phyloP scores from a whole-genome alignment of 2,329 filamentous ascomycete genomes.

The Xylariaceae sp. region DNA sequence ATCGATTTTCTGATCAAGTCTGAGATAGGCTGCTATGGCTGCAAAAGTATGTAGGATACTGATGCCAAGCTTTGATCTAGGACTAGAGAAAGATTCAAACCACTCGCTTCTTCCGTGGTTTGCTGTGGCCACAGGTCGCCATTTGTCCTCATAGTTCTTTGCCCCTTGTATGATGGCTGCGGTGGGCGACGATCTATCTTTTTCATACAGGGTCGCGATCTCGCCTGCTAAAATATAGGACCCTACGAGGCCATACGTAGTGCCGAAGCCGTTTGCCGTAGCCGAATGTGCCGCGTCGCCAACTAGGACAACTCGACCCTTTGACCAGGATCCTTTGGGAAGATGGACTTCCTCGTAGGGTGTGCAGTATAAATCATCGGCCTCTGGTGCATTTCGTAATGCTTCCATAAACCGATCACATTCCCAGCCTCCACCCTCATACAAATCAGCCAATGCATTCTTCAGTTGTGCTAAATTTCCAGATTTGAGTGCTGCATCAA shows the following conservation, averaged over 20 bases:
- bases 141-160: slow-evolving; percentile 29
- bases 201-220: slow-evolving; percentile 35
- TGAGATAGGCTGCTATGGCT: slow-evolving; percentile 24
- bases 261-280: slow-evolving; percentile 54
- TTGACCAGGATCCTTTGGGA: slow-evolving; percentile 24
- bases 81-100: slow-evolving; percentile 17
- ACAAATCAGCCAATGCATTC: slow-evolving; percentile 46
- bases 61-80: slow-evolving; percentile 27
- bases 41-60: slow-evolving; percentile 21
- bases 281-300: slow-evolving; percentile 57
- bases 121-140: slow-evolving; percentile 30
- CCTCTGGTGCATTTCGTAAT: slow-evolving; percentile 41
- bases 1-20: slow-evolving; percentile 28
- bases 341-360: slow-evolving; percentile 48
- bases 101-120: slow-evolving; percentile 22
- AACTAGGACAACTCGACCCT: slow-evolving; percentile 50
- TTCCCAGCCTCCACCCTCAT: slow-evolving; percentile 55
- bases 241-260: slow-evolving; percentile 49
- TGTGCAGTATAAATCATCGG: slow-evolving; percentile 52
- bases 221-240: slow-evolving; percentile 60
- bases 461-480: slow-evolving; percentile 47
- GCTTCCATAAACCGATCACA: slow-evolving; percentile 44
- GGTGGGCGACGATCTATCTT: slow-evolving; percentile 4
- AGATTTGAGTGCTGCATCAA: slow-evolving; percentile 17
- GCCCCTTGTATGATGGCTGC: slow-evolving; percentile 13